Conservation (phyloP, 257 asterid species). For the Solanum ossicruentum region DNA sequence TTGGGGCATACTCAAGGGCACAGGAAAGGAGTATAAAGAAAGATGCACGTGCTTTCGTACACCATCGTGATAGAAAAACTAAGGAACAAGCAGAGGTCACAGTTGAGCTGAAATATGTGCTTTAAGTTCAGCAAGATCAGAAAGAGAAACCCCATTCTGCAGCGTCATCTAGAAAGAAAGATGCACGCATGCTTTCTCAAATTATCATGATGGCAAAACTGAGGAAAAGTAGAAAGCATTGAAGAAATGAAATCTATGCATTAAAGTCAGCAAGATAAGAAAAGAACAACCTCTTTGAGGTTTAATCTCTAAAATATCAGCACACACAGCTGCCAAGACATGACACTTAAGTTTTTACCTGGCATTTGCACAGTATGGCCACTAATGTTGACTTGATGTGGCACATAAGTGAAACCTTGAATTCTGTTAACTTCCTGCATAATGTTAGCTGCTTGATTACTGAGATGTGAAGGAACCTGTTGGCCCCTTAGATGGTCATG, state of each 20-base stretch:
- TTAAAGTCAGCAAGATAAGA: background rate
- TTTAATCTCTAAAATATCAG: background rate
- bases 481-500: constrained; percentile 36
- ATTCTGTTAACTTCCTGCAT: constrained; percentile 42
- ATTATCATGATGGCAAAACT: background rate
- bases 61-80: background rate
- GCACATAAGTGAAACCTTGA: constrained; percentile 41
- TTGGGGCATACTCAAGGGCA: background rate
- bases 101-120: background rate
- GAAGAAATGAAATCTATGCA: background rate
- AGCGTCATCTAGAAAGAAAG: background rate
- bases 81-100: background rate
- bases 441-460: constrained; percentile 36
- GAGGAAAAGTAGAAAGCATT: background rate
- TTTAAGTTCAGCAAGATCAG: background rate
- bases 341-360: constrained; percentile 22
- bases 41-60: background rate
- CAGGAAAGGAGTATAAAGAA: background rate
- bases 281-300: background rate
- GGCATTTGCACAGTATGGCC: constrained; percentile 43
- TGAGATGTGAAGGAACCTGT: constrained; percentile 28
- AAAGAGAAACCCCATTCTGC: background rate
- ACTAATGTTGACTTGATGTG: constrained; percentile 31
- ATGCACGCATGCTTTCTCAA: background rate
- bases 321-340: background rate